phyloP scores from a whole-genome alignment of 2,329 filamentous ascomycete genomes.

The Lachnellula cervina region DNA sequence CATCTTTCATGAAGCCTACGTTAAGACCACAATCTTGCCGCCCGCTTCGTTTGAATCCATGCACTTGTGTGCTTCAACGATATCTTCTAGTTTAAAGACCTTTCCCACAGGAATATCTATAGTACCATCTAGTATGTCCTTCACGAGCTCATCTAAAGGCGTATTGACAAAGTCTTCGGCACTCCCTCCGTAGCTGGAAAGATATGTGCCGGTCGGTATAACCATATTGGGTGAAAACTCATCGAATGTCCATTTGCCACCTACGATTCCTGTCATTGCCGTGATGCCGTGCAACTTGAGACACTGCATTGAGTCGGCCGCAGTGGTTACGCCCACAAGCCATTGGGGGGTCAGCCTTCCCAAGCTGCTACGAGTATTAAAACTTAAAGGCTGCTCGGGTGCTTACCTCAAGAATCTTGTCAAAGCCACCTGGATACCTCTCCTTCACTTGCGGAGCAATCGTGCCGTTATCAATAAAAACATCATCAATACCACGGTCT shows the following conservation, averaged over 20 bases:
- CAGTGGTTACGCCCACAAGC: background rate
- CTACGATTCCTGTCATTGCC: background rate
- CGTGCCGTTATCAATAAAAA: conserved; percentile 5
- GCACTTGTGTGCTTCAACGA: conserved; percentile 38
- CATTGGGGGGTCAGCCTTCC: background rate
- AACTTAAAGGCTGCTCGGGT: background rate
- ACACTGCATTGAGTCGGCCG: background rate
- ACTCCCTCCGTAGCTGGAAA: conserved; percentile 2
- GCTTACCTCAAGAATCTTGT: conserved; percentile 11
- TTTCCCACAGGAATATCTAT: conserved; percentile 18
- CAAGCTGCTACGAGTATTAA: too few relatives aligned
- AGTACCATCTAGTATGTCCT: conserved; percentile 3
- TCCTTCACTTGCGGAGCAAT: conserved; percentile 2
- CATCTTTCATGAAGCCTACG: background rate
- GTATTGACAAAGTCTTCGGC: conserved; percentile 7
- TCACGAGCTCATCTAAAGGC: conserved; percentile 10
- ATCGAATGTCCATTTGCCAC: background rate
- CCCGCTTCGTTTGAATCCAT: conserved; percentile 40
- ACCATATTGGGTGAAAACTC: background rate
- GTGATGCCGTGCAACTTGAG: background rate
- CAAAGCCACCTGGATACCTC: conserved; percentile 2
- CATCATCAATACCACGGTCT: conserved; percentile 11
- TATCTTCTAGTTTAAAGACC: conserved; percentile 39
- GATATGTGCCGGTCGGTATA: background rate
- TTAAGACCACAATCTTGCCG: conserved; percentile 39